Evolutionary conservation across 352 stramenopile species (phyloP).

Genomic region (Nothophytophthora sp.): DNA sequence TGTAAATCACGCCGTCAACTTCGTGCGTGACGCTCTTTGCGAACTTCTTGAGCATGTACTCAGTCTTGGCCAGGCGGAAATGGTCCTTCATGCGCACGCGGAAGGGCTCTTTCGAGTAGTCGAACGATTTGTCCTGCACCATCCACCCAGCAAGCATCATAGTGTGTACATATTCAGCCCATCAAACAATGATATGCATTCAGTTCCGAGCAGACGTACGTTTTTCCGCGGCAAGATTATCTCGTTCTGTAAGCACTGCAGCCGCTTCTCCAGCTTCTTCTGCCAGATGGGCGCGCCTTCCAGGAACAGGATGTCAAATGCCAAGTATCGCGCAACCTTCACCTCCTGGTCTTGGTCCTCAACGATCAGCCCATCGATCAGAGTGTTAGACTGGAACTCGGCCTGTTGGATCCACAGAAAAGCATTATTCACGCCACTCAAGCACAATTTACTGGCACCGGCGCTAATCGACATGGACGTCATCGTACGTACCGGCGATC

Average conservation of each 20-base stretch:
- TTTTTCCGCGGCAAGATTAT: constrained; percentile 87
- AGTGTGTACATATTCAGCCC: constrained; percentile 5
- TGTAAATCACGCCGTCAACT: constrained; percentile 88
- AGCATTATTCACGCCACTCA: neutral
- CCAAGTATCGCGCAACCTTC: constrained; percentile 77
- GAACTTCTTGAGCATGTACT: constrained; percentile 87
- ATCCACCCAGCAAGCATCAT: neutral
- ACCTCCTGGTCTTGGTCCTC: constrained; percentile 79
- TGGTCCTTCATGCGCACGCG: constrained; percentile 90
- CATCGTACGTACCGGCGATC: constrained; percentile 45
- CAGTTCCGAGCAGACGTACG: constrained; percentile 47
- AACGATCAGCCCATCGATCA: constrained; percentile 88
- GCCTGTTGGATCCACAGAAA: constrained; percentile 30
- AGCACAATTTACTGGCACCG: no score
- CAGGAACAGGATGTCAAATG: constrained; percentile 85
- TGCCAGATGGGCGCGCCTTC: constrained; percentile 83
- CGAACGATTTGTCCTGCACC: constrained; percentile 68
- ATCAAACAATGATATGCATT: neutral
- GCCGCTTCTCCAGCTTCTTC: constrained; percentile 86
- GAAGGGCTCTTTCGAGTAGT: constrained; percentile 83
- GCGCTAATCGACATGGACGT: no score
- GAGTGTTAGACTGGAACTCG: constrained; percentile 73
- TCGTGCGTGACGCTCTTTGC: constrained; percentile 86
- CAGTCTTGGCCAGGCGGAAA: constrained; percentile 84
- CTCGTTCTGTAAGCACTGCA: constrained; percentile 90